Evolutionary conservation across 345 rosid species (phyloP).

Genomic region (Garcia nutans): DNA sequence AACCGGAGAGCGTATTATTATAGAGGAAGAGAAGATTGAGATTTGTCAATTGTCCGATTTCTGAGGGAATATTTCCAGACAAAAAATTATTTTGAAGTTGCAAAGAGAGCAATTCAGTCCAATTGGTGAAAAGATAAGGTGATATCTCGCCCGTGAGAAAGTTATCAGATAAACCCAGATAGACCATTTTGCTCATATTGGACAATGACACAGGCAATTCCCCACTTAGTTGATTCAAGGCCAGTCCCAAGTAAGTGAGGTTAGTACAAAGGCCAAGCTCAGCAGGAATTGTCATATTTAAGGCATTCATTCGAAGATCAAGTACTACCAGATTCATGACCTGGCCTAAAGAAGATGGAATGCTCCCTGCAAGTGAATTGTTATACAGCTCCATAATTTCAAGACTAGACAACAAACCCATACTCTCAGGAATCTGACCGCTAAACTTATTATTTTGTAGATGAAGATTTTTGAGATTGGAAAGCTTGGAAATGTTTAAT

Average conservation of each 20-base stretch:
- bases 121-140: conserved; percentile 40
- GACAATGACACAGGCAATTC: conserved; percentile 52
- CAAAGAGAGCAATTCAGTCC: conserved; percentile 47
- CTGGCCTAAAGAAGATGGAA: conserved; percentile 59
- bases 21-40: conserved; percentile 39
- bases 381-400: conserved; percentile 35
- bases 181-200: conserved; percentile 32
- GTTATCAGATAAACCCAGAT: conserved; percentile 43
- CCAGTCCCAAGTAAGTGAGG: conserved; percentile 56
- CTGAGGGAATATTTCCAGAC: conserved; percentile 46
- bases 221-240: conserved; percentile 50
- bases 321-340: conserved; percentile 39
- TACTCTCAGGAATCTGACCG: conserved; percentile 44
- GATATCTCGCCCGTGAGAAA: conserved; percentile 45
- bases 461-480: conserved; percentile 42
- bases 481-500: conserved; percentile 47
- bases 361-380: conserved; percentile 47
- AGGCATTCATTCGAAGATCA: conserved; percentile 37
- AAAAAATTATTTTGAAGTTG: conserved; percentile 54
- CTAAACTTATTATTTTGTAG: conserved; percentile 35
- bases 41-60: conserved; percentile 39
- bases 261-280: conserved; percentile 54
- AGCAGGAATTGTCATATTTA: conserved; percentile 55
- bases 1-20: conserved; percentile 44
- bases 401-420: conserved; percentile 44